Evolutionary conservation across 495 filamentous ascomycete genomes (phyloP), one percentile per base, ranked within the genome.

Genomic region (Penicillium waksmanii): DNA sequence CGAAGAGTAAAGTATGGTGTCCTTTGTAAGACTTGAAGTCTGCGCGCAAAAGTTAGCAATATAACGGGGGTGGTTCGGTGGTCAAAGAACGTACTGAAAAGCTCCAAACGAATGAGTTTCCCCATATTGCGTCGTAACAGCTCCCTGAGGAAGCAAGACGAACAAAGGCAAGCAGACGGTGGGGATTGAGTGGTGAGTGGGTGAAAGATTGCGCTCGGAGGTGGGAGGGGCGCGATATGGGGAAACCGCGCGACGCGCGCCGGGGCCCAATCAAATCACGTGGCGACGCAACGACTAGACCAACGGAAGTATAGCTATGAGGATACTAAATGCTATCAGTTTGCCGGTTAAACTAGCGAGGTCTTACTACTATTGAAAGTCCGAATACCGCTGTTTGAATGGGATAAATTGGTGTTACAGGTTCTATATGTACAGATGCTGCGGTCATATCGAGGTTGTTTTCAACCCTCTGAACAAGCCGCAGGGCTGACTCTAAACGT

Each of bases 1-100:
- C 96, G 63, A 99, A 93, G n/a, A 96, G 82, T 23, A 99, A 85
- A 38, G 82, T 84, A 75, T 99, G 95, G 64, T 96, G 96, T 33
- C 89, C 94, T 75, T 96, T 96, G 82, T 99, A 99, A 69, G 94
- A 97, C 78, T 98, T 98, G 89, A 98, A 98, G 80, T 98, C 92
- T 96, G 65, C 9, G 35, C 27, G 58, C 40, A 40, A 52, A 58
- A 60, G 66, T 82, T 66, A 78, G 73, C 53, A 18, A 57, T 56
- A 56, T 8, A 34, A 43, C 55, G 40, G 33, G 38, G 38, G 25
- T 53, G 17, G 21, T 12, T 46, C 42, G 12, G n/a, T 17, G 8
- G 17, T 19, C 4, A n/a, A 18, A 18, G n/a, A 3, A 56, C 89
- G 57, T 84, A 96, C 93, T 97, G 79, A 89, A 93, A 62, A 98